Evolutionary conservation across 148 eudicot species (phyloP), one percentile per base, ranked within the genome.

Genomic region (Chenopodium formosanum): DNA sequence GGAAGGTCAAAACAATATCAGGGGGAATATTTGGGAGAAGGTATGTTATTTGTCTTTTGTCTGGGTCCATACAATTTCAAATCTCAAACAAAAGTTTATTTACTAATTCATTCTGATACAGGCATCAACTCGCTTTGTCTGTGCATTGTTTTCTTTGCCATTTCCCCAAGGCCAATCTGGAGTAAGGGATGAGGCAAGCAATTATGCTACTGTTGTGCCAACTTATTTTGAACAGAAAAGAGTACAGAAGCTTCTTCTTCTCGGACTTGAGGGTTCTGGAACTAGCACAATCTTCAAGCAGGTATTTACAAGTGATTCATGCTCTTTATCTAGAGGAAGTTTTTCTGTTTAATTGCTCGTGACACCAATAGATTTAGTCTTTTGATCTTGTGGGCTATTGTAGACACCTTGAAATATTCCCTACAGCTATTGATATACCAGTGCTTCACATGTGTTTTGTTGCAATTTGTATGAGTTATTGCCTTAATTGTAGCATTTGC

Each of bases 11-110:
- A 97, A 97, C 86, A 94, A 92, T 85, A 97, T 97, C 80, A 88
- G 98, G 85, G 99, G 99, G 73, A 97, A 97, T 81, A 97, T 97
- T 53, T 97, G 98, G 98, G 98, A 97, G 85, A 97, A 97, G 98
- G 99, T 97, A 89, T 68, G 53, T 20, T 40, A 70, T 31, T 62
- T 66, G 58, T 65, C 58, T 34, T 32, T 63, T 66, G 66, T 73
- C 37, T 69, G 53, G 5, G 1, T 66, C 68, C 44, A 2, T 48
- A 37, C 72, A 20, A 53, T 13, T 29, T 64, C 46, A 6, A 40
- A 80, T 78, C 47, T 80, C 27, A 32, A 37, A 76, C 37, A 58
- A 75, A 69, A 52, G 71, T 27, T 76, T 75, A 69, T 82, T 34
- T 78, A 84, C 75, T 73, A 76, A 34, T 66, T 63, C 76, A 62